Base-by-base conservation (phyloP, 495 filamentous ascomycete species). In the Aspergillus wentii region DNA sequence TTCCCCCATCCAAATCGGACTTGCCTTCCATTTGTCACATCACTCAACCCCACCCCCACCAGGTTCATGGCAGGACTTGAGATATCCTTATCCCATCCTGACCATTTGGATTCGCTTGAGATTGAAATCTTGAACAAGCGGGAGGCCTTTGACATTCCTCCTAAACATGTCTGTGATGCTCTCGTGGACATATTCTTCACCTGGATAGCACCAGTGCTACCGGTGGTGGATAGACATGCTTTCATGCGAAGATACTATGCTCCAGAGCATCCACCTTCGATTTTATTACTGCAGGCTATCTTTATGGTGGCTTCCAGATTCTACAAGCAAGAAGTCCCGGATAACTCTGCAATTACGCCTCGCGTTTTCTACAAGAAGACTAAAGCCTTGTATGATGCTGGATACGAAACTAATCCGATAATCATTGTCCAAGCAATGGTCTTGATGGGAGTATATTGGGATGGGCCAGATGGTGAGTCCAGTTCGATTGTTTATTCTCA, bases 401-500 rank as follows among this genome's bases (percentile, higher is more conserved):
- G 91, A 48, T 94, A 92, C 56, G 88, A 94, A 47, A 87, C 91
- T 43, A 85, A 94, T 44, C 69, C 87, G 2, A 83, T 94, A n/a
- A 92, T 86, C 1, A 90, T 94, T 36, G 84, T 94, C 3, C 88
- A 94, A 57, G 83, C 86, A 4, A 68, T 92, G 31, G 75, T 92
- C 7, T 55, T 94, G 13, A 89, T 94, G 85, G 88, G 88, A 9
- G 90, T 86, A 84, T 94, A 94, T 57, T 94, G 88, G 88, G 88
- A 92, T 61, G 88, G 88, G 0, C 88, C 88, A 11, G 88, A 94
- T 68, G 77, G 77, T 79, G 52, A 44, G 54, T 40, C 30, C 22
- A 14, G 21, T n/a, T 21, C 15, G 11, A 15, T n/a, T 21, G 21
- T 14, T 9, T 15, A 29, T 20, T 25, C n/a, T 33, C 4, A 4